phyloP scores from a whole-genome alignment of 257 asterid species.

The Scutellaria galericulata region DNA sequence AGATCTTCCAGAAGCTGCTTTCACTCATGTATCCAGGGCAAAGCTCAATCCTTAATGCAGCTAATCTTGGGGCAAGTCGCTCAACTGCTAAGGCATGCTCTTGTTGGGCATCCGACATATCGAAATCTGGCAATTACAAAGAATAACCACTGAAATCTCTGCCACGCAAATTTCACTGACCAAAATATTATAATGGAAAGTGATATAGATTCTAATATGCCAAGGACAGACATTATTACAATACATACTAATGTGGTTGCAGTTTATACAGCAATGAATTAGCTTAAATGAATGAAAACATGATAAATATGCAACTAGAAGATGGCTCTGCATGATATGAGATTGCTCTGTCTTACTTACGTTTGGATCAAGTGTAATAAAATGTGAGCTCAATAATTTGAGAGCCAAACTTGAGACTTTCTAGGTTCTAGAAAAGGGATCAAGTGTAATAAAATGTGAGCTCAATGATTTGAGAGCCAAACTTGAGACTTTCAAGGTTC shows the following conservation, averaged over 20 bases:
- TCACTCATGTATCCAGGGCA: conserved; percentile 93
- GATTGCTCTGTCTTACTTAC: not conserved
- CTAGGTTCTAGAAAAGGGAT: not conserved
- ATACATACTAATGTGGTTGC: not conserved
- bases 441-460: too few species aligned
- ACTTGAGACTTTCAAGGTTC: conserved; percentile 1
- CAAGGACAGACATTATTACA: conserved; percentile 15
- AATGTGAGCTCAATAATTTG: not conserved
- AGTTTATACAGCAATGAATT: not conserved
- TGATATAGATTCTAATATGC: conserved; percentile 24
- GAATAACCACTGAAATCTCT: conserved; percentile 23
- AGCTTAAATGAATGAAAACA: conserved; percentile 23
- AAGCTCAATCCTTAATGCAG: conserved; percentile 84
- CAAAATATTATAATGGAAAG: conserved; percentile 18
- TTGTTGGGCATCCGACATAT: conserved; percentile 86
- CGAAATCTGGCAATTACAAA: conserved; percentile 55
- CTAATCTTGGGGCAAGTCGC: conserved; percentile 73
- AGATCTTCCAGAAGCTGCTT: conserved; percentile 85
- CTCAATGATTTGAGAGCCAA: not conserved
- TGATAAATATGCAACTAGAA: not conserved
- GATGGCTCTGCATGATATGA: not conserved
- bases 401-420: conserved; percentile 1
- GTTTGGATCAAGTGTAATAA: not conserved
- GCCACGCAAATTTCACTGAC: not conserved
- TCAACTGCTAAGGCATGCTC: conserved; percentile 94